Percentiles rank a stretch among this genome's conserved stretches.
Evolutionary conservation across 2,329 filamentous ascomycete species (phyloP).

Genomic region (Setomelanomma holmii): DNA sequence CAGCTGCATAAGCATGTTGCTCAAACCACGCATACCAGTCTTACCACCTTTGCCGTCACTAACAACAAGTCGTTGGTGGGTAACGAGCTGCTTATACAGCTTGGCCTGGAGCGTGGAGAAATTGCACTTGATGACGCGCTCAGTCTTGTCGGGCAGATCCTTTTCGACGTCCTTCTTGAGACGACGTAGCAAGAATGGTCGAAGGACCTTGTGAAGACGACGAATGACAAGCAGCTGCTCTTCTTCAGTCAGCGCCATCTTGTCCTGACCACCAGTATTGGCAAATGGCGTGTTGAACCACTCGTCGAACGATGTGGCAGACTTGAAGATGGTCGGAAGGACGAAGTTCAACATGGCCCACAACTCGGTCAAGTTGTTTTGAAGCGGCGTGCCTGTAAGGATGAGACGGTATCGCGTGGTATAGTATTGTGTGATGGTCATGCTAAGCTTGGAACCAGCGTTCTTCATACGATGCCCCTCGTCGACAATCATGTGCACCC

Average conservation of each 20-base stretch:
- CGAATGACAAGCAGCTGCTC: slow-evolving; percentile 98
- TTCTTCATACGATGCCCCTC: slow-evolving; percentile 99
- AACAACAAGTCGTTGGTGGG: slow-evolving; percentile 91
- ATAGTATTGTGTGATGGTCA: slow-evolving; percentile 94
- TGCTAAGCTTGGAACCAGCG: slow-evolving; percentile 91
- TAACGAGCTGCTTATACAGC: slow-evolving; percentile 97
- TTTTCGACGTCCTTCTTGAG: slow-evolving; percentile 99
- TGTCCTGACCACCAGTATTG: slow-evolving; percentile 96
- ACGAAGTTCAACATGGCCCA: slow-evolving; percentile 99
- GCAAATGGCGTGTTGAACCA: slow-evolving; percentile 99
- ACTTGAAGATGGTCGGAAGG: slow-evolving; percentile 98
- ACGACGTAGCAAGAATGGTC: slow-evolving; percentile 96
- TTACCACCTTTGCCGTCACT: slow-evolving; percentile 96
- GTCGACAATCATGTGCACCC: slow-evolving; percentile 99
- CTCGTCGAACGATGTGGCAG: slow-evolving; percentile 97
- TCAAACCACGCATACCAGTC: slow-evolving; percentile 89
- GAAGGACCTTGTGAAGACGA: slow-evolving; percentile 95
- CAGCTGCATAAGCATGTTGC: slow-evolving; percentile 99
- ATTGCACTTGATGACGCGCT: slow-evolving; percentile 99
- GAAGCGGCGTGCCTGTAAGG: slow-evolving; percentile 93
- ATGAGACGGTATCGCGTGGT: slow-evolving; percentile 94
- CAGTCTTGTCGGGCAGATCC: slow-evolving; percentile 97
- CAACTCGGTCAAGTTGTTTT: slow-evolving; percentile 94
- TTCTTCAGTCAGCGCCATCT: slow-evolving; percentile 99
- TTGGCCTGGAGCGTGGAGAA: slow-evolving; percentile 94